Evolutionary conservation across 2,329 filamentous ascomycete species (phyloP).

Genomic region (Trichoderma hamatum): DNA sequence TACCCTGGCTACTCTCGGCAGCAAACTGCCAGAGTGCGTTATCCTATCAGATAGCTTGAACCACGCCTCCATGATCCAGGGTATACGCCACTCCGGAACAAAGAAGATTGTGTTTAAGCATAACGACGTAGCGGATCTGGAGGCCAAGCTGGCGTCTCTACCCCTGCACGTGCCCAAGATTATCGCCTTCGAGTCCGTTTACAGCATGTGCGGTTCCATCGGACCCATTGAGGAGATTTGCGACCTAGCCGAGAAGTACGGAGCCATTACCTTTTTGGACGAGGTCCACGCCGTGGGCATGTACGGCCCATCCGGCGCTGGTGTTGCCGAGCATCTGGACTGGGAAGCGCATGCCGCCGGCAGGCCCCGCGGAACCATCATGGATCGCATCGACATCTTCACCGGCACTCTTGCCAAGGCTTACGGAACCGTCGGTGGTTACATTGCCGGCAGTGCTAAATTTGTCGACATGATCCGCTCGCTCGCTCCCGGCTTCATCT

Average conservation of each 20-base stretch:
- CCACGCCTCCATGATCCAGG: constrained; percentile 99
- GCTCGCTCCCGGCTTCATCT: constrained; percentile 95
- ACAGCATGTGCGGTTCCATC: constrained; percentile 98
- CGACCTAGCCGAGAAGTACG: constrained; percentile 95
- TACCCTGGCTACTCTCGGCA: constrained; percentile 93
- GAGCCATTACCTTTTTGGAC: constrained; percentile 94
- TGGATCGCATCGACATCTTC: constrained; percentile 97
- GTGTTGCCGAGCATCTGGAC: constrained; percentile 96
- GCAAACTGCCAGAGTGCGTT: constrained; percentile 93
- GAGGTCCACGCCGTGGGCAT: constrained; percentile 99
- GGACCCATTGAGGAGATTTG: constrained; percentile 95
- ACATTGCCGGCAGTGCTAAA: constrained; percentile 87
- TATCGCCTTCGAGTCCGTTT: constrained; percentile 97
- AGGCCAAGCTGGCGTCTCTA: constrained; percentile 87
- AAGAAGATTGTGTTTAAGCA: constrained; percentile 99
- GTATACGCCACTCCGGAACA: constrained; percentile 94
- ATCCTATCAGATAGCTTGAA: constrained; percentile 98
- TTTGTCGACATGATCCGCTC: constrained; percentile 93
- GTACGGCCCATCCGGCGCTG: constrained; percentile 95
- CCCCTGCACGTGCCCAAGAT: constrained; percentile 90
- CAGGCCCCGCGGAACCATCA: constrained; percentile 76
- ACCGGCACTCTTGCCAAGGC: constrained; percentile 97
- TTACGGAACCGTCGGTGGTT: constrained; percentile 95
- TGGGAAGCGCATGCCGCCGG: constrained; percentile 83
- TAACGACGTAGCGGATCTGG: constrained; percentile 91